These are phyloP conservation scores for Exserohilum rostratum DNA, from an alignment of 2,329 filamentous ascomycete genomes.

Conservation along the genomic window DNA sequence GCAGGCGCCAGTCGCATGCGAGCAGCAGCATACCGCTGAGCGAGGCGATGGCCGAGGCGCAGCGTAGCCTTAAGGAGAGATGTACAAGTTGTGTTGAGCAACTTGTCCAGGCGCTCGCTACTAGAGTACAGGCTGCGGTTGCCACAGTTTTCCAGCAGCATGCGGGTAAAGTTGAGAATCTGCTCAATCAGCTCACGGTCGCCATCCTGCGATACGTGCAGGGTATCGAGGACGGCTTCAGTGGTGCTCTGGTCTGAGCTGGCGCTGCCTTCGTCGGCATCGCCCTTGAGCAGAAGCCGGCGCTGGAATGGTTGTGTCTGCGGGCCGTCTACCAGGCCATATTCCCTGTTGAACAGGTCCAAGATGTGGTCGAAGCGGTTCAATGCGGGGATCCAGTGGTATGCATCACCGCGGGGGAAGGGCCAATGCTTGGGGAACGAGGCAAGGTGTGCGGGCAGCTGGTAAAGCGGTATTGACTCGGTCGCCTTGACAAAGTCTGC, in stretches of 20 bases:
- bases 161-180: constrained; percentile 82
- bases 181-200: constrained; percentile 80
- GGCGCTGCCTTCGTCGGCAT: constrained; percentile 53
- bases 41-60: constrained; percentile 81
- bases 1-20: constrained; percentile 74
- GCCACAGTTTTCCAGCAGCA: constrained; percentile 91
- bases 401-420: constrained; percentile 91
- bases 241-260: constrained; percentile 49
- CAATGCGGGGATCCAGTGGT: constrained; percentile 95
- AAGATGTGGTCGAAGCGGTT: constrained; percentile 93
- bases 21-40: constrained; percentile 89
- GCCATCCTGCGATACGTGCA: constrained; percentile 74
- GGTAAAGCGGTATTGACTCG: constrained; percentile 71
- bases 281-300: constrained; percentile 66
- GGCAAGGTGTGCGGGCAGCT: constrained; percentile 76
- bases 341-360: constrained; percentile 79
- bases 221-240: constrained; percentile 53
- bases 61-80: constrained; percentile 79
- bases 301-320: constrained; percentile 78
- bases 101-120: constrained; percentile 84
- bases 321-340: constrained; percentile 78
- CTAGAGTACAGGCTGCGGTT: constrained; percentile 96
- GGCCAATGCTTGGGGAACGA: constrained; percentile 90
- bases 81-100: constrained; percentile 86
- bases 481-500: constrained; percentile 77